Percentiles rank a stretch among this genome's conserved stretches.
These are phyloP conservation scores for Pinus tabuliformis DNA, from an alignment of 75 land plant genomes.

Conservation along the genomic window DNA sequence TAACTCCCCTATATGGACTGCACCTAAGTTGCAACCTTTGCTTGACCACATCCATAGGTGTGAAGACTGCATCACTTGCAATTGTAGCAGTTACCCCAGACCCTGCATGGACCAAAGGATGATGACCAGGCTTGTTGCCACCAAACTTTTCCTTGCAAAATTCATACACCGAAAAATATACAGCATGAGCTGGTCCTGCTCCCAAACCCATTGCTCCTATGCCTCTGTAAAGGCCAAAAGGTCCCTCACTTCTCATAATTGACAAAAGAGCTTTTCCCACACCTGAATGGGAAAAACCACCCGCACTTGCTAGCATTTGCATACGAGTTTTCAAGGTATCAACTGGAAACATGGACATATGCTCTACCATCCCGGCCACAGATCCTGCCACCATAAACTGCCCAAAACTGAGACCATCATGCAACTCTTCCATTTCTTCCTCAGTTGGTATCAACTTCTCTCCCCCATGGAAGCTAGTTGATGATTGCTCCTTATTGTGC, in stretches of 20 bases:
- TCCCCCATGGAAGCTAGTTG: slow-evolving; percentile 9
- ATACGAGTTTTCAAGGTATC: slow-evolving; percentile 45
- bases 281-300: slow-evolving; percentile 23
- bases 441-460: neutral
- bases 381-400: slow-evolving; percentile 53
- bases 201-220: slow-evolving; percentile 47
- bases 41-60: slow-evolving; percentile 53
- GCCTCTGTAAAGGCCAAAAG: slow-evolving; percentile 41
- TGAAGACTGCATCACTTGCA: slow-evolving; percentile 51
- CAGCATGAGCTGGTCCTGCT: slow-evolving; percentile 52
- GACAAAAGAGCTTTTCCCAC: slow-evolving; percentile 16
- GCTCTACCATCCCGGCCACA: slow-evolving; percentile 44
- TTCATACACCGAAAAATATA: slow-evolving; percentile 41
- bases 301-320: slow-evolving; percentile 37
- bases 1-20: slow-evolving; percentile 29
- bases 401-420: slow-evolving; percentile 40
- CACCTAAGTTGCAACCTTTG: slow-evolving; percentile 37
- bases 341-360: slow-evolving; percentile 50
- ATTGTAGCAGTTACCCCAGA: slow-evolving; percentile 41
- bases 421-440: slow-evolving; percentile 9
- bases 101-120: slow-evolving; percentile 32
- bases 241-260: slow-evolving; percentile 35
- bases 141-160: slow-evolving; percentile 28
- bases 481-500: slow-evolving; percentile 4
- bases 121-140: slow-evolving; percentile 29